These are phyloP conservation scores for Tetrahymena thermophila DNA, from an alignment of 73 alveolate species.

Conservation along the genomic window DNA sequence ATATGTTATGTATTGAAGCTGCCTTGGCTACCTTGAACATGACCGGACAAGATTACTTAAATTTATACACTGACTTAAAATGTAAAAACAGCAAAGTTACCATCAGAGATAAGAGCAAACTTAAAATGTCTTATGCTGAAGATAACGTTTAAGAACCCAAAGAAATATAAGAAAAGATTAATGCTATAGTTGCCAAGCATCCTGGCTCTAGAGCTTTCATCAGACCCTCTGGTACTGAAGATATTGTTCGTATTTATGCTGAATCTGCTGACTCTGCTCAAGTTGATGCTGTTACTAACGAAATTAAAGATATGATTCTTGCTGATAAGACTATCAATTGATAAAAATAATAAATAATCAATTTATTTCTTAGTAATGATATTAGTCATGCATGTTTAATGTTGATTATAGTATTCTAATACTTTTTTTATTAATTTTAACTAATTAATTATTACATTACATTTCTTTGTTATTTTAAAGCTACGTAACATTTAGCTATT, in stretches of 20 bases:
- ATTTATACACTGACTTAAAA: conserved; percentile 73
- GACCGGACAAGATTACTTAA: conserved; percentile 57
- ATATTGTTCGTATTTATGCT: conserved; percentile 74
- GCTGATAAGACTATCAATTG: neutral
- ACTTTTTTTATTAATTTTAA: too few relatives aligned
- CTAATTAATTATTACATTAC: too few relatives aligned
- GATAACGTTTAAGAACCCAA: conserved; percentile 45
- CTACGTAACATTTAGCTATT: too few relatives aligned
- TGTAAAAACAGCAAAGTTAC: conserved; percentile 63
- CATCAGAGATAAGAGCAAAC: conserved; percentile 58
- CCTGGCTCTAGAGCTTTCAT: conserved; percentile 70
- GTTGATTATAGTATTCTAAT: neutral
- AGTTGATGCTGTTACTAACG: neutral
- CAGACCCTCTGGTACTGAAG: conserved; percentile 90
- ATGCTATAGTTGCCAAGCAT: conserved; percentile 39
- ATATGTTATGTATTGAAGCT: conserved; percentile 73
- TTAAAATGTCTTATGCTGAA: conserved; percentile 65
- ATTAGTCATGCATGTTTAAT: neutral
- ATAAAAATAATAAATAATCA: neutral
- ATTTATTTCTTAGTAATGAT: too few relatives aligned
- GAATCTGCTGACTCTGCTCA: conserved; percentile 42
- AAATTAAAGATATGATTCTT: neutral
- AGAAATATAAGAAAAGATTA: conserved; percentile 64
- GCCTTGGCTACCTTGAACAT: conserved; percentile 53
- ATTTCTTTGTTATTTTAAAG: neutral